Base-by-base conservation (phyloP, 768 basidiomycete species). In the Pleurotus cornucopiae region DNA sequence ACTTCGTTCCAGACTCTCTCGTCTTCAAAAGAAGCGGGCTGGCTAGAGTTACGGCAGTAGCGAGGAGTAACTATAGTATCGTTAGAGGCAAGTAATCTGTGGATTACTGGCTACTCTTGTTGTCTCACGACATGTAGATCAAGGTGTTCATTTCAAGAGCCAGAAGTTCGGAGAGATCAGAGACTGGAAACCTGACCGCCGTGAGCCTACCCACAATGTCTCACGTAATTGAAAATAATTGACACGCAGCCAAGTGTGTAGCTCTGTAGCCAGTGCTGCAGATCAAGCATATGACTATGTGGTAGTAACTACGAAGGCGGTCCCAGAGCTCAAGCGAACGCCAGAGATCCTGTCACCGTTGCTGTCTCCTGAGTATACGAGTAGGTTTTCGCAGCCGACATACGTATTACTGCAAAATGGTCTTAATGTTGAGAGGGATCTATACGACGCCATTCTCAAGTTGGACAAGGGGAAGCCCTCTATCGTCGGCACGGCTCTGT, bases 391-490 rank as follows among this genome's bases (percentile, higher is more conserved):
- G 4, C 82, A 85, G 61, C 85, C 85, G 1, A 79, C 76, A 1
- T 85, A 84, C 63, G 81, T 85, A 2, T 65, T 88, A 11, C 60
- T 86, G 47, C 84, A 91, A 73, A 91, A 91, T 64, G 88, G 89
- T 5, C 69, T 92, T 3, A 82, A 81, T 38, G 82, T 89, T 9
- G 89, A 91, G 64, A 71, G 67, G 34, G 86, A 87, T 55, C 71
- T 89, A 18, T 86, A 88, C 64, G 62, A 78, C 7, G 76, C 83
- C 1, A 55, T 83, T 9, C 72, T 71, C 56, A 58, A 64, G 6
- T 67, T 82, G n/a, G 67, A 64, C 5, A 67, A 69, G 39, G 71
- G 71, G 3, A 69, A 75, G 6, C 83, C 84, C 0, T 77, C 66
- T 23, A 83, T 86, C 37, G 73, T 87, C 37, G 77, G 79, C 51